phyloP scores from a whole-genome alignment of 1,284 basidiomycete genomes.

The Fistulina hepatica region DNA sequence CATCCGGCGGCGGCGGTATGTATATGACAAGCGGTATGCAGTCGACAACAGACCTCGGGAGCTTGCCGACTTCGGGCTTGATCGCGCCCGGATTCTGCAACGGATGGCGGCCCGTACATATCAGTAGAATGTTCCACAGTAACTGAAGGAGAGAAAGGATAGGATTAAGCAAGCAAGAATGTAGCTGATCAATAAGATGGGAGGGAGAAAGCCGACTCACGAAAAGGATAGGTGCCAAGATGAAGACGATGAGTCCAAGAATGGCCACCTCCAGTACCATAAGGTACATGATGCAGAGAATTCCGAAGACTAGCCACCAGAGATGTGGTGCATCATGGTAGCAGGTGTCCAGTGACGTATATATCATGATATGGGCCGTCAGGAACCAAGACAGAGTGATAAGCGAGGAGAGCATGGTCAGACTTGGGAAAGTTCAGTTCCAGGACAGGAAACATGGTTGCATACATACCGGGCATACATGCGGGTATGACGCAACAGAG shows the following conservation, averaged over 20 bases:
- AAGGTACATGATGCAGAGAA: slow-evolving; percentile 69
- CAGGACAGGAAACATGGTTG: not conserved
- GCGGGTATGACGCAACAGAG: slow-evolving; percentile 8
- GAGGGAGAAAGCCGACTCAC: slow-evolving; percentile 33
- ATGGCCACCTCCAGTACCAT: slow-evolving; percentile 58
- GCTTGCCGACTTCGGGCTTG: slow-evolving; percentile 64
- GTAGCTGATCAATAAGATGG: too few species aligned
- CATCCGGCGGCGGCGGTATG: slow-evolving; percentile 64
- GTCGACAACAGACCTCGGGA: slow-evolving; percentile 58
- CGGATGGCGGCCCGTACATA: slow-evolving; percentile 68
- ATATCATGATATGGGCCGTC: slow-evolving; percentile 64
- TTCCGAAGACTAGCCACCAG: slow-evolving; percentile 73
- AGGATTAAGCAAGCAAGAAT: slow-evolving; percentile 8
- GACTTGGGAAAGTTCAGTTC: slow-evolving; percentile 23
- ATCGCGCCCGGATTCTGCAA: slow-evolving; percentile 59
- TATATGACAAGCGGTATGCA: slow-evolving; percentile 72
- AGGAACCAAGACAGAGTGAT: slow-evolving; percentile 71
- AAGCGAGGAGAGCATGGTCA: slow-evolving; percentile 54
- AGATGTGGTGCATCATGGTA: slow-evolving; percentile 61
- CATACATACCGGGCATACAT: slow-evolving; percentile 11
- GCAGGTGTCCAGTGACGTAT: slow-evolving; percentile 61
- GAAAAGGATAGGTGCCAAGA: slow-evolving; percentile 65
- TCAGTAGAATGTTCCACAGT: slow-evolving; percentile 62
- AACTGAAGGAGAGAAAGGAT: slow-evolving; percentile 31
- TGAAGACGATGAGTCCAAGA: slow-evolving; percentile 61